Evolutionary conservation across 1,284 basidiomycete species (phyloP).

Genomic region (Ceratobasidium theobromae): DNA sequence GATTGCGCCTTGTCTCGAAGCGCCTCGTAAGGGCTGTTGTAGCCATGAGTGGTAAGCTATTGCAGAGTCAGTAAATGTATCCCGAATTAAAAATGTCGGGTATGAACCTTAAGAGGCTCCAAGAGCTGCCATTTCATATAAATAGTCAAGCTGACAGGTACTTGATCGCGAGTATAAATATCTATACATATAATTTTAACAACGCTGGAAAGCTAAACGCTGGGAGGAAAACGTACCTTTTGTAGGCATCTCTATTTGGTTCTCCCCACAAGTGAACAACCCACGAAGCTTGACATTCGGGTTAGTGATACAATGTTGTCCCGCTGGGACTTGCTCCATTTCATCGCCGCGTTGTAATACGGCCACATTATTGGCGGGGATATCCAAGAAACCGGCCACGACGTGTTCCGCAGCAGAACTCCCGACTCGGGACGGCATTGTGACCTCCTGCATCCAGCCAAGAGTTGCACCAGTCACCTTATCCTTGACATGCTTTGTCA

Average conservation of each 20-base stretch:
- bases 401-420: constrained; percentile 58
- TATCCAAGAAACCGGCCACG: constrained; percentile 75
- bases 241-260: constrained; percentile 79
- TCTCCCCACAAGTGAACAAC: constrained; percentile 74
- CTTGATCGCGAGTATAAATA: constrained; percentile 79
- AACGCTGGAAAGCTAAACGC: not conserved
- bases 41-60: constrained; percentile 70
- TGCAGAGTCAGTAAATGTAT: constrained; percentile 30
- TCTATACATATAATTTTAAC: not conserved
- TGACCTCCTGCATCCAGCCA: constrained; percentile 62
- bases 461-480: constrained; percentile 44
- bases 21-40: constrained; percentile 78
- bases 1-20: constrained; percentile 77
- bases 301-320: constrained; percentile 78
- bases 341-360: constrained; percentile 79
- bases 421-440: constrained; percentile 61
- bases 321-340: constrained; percentile 69
- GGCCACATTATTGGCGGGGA: constrained; percentile 80
- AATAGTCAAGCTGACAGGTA: constrained; percentile 76
- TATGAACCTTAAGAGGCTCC: constrained; percentile 63
- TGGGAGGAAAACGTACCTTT: constrained; percentile 57
- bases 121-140: constrained; percentile 80
- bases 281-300: constrained; percentile 76
- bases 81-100: too few relatives aligned
- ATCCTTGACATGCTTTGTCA: constrained; percentile 61